Percentiles rank a stretch among this genome's conserved stretches.
Conservation (phyloP, 495 filamentous ascomycete genomes). For the Penicillium steckii region DNA sequence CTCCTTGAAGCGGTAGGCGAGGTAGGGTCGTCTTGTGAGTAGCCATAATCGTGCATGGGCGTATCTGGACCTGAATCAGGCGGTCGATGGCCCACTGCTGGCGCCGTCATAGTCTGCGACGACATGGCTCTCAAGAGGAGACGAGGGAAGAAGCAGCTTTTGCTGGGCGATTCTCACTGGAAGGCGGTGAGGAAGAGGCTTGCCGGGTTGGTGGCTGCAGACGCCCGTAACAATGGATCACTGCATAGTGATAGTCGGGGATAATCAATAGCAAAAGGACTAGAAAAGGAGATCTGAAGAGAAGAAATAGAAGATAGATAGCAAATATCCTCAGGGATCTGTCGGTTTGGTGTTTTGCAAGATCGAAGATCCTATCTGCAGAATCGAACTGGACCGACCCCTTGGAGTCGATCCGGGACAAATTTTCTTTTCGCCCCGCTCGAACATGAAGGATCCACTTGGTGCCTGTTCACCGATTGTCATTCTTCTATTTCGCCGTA, state of each 20-base stretch:
- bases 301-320: too few relatives aligned
- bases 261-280: not conserved
- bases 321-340: too few relatives aligned
- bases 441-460: constrained; percentile 26
- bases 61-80: constrained; percentile 44
- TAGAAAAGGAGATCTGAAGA: not conserved
- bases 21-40: constrained; percentile 30
- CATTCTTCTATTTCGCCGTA: too few relatives aligned
- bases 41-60: constrained; percentile 43
- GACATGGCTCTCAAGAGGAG: constrained; percentile 47
- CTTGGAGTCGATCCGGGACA: constrained; percentile 24
- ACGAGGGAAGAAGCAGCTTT: constrained; percentile 29
- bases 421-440: constrained; percentile 36
- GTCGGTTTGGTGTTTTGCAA: not conserved
- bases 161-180: constrained; percentile 33
- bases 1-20: constrained; percentile 37
- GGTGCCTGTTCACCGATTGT: constrained; percentile 14
- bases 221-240: constrained; percentile 16
- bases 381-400: not conserved
- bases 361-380: not conserved
- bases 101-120: constrained; percentile 58
- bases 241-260: not conserved
- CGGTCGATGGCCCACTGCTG: constrained; percentile 52
- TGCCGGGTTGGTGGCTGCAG: constrained; percentile 28
- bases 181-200: constrained; percentile 31